These are phyloP conservation scores for Conticribra guillardii DNA, from an alignment of 108 stramenopile species.

Conservation along the genomic window DNA sequence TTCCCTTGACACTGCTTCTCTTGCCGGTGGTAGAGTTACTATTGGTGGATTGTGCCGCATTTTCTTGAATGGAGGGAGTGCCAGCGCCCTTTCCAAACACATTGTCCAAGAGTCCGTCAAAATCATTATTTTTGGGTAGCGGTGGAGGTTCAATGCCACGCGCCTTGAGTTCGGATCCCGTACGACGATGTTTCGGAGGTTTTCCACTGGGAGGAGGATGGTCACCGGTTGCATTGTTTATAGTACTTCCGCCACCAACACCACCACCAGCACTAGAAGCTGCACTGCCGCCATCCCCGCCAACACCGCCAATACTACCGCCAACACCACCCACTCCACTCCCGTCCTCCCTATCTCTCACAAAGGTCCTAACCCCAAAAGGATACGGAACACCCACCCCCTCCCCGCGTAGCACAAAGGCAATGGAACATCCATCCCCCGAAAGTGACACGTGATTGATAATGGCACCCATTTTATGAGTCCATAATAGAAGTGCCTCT, in stretches of 20 bases:
- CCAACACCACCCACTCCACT: slow-evolving; percentile 10
- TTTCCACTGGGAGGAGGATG: slow-evolving; percentile 9
- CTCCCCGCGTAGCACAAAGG: slow-evolving; percentile 55
- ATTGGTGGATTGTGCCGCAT: neutral
- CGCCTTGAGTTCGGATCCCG: neutral
- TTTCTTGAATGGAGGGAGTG: neutral
- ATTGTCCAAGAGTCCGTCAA: slow-evolving; percentile 23
- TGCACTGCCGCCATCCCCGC: slow-evolving; percentile 5
- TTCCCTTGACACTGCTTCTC: slow-evolving; percentile 44
- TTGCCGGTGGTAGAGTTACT: no score
- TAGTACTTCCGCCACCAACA: slow-evolving; percentile 1
- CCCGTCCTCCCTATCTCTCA: slow-evolving; percentile 66
- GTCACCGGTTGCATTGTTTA: slow-evolving; percentile 5
- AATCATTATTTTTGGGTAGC: slow-evolving; percentile 17
- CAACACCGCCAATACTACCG: slow-evolving; percentile 15
- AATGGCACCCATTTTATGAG: slow-evolving; percentile 52
- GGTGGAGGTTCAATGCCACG: slow-evolving; percentile 20
- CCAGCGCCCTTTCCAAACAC: slow-evolving; percentile 16
- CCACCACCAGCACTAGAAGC: slow-evolving; percentile 17
- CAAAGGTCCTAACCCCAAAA: slow-evolving; percentile 68
- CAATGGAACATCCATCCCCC: slow-evolving; percentile 80
- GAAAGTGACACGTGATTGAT: slow-evolving; percentile 65
- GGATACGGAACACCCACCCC: slow-evolving; percentile 56
- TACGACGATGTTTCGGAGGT: slow-evolving; percentile 29
- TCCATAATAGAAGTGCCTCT: slow-evolving; percentile 73